Evolutionary conservation across 352 stramenopile genomes (phyloP).

Genomic region (Phytopythium litorale): DNA sequence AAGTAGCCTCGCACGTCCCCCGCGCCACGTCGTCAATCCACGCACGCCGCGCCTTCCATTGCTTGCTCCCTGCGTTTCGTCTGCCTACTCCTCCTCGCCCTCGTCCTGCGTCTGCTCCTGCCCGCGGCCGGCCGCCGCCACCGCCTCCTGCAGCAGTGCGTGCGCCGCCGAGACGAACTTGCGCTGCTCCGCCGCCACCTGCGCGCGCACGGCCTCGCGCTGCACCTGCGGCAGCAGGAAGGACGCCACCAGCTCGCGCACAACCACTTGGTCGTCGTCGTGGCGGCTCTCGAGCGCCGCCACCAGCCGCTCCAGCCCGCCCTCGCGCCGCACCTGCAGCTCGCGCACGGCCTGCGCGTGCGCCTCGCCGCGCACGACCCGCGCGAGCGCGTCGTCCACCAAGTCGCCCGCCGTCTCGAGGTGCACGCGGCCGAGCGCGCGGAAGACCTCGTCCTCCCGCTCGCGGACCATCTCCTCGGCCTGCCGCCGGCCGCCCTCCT

Average conservation of each 20-base stretch:
- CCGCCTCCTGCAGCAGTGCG: constrained; percentile 41
- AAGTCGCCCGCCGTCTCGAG: constrained; percentile 72
- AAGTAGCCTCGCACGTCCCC: constrained; percentile 4
- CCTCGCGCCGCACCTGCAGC: constrained; percentile 41
- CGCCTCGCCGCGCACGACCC: constrained; percentile 50
- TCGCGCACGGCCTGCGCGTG: constrained; percentile 42
- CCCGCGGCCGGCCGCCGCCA: constrained; percentile 15
- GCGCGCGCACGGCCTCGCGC: constrained; percentile 49
- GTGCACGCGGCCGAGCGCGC: constrained; percentile 71
- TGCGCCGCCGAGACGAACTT: constrained; percentile 70
- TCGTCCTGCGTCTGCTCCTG: background rate
- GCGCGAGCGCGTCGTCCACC: constrained; percentile 59
- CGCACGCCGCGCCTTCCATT: too few species aligned
- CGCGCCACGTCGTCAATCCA: too few species aligned
- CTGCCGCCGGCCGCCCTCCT: constrained; percentile 85
- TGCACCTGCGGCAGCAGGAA: constrained; percentile 81
- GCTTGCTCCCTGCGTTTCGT: background rate
- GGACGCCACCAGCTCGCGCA: constrained; percentile 76
- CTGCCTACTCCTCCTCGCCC: background rate
- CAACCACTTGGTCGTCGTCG: constrained; percentile 55
- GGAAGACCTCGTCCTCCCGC: constrained; percentile 83
- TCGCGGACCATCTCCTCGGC: constrained; percentile 80
- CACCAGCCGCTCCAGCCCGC: constrained; percentile 44
- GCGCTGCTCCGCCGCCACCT: constrained; percentile 52
- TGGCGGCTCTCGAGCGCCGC: constrained; percentile 36